Conservation (phyloP, 352 stramenopile species). For the Pythium rhizo-oryzae region DNA sequence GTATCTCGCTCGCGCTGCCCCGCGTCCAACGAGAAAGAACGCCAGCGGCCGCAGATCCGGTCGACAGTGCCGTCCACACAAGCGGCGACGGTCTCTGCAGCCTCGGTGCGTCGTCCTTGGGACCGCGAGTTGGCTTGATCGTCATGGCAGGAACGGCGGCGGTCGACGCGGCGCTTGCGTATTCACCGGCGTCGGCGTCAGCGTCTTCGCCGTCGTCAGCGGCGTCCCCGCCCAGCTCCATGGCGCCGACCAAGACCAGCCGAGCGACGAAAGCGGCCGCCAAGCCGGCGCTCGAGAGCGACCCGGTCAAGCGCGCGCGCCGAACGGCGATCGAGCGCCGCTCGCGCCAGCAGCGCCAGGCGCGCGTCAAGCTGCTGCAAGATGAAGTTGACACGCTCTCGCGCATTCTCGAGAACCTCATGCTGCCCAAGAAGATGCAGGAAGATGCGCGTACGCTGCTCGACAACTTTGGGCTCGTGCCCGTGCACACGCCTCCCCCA, state of each 20-base stretch:
- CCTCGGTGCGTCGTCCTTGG: no score
- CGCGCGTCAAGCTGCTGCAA: conserved; percentile 24
- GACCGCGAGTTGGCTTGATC: neutral
- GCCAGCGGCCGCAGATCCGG: neutral
- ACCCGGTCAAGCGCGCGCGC: conserved; percentile 26
- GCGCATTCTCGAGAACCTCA: conserved; percentile 24
- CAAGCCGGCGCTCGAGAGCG: conserved; percentile 7
- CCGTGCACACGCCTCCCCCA: conserved; percentile 15
- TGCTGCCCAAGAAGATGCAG: conserved; percentile 24
- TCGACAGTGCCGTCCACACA: neutral
- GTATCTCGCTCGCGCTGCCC: neutral
- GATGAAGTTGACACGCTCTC: conserved; percentile 25
- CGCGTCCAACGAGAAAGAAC: neutral
- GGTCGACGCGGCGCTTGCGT: conserved; percentile 1
- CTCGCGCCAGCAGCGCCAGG: conserved; percentile 29
- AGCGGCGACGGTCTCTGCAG: no score
- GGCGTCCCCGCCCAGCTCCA: neutral
- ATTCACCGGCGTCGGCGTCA: neutral
- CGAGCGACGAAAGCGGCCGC: neutral
- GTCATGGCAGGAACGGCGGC: neutral
- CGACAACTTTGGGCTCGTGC: conserved; percentile 21
- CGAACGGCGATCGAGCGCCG: conserved; percentile 29
- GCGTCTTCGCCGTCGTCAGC: no score
- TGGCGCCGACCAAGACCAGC: neutral
- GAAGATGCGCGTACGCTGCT: conserved; percentile 23